A percentile compares a stretch with the other conserved stretches of the same genome.
Evolutionary conservation across 441 rosid genomes (phyloP).

Genomic region (Isatis lusitanica): DNA sequence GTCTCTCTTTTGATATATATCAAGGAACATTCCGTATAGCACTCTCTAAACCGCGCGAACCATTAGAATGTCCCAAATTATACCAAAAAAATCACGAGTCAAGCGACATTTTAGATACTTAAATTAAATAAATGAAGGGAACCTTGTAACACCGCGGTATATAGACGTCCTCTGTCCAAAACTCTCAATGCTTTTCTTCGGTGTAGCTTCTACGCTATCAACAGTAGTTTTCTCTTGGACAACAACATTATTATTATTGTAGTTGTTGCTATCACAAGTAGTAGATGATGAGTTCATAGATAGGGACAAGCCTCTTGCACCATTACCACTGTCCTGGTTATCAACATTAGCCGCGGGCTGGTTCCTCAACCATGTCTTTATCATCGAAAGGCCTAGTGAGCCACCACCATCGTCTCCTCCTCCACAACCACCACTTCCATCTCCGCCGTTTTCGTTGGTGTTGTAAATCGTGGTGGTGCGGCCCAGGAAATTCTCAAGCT

Average conservation of each 20-base stretch:
- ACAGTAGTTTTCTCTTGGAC: slow-evolving; percentile 41
- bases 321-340: slow-evolving; percentile 24
- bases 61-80: slow-evolving; percentile 11
- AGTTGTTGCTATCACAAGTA: slow-evolving; percentile 39
- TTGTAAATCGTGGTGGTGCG: slow-evolving; percentile 38
- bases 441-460: slow-evolving; percentile 34
- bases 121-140: not conserved
- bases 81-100: not conserved
- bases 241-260: slow-evolving; percentile 23
- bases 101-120: not conserved
- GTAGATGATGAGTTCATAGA: slow-evolving; percentile 66
- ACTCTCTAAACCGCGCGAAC: not conserved
- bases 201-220: slow-evolving; percentile 44
- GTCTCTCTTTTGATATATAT: not conserved
- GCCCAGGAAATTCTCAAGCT: slow-evolving; percentile 85
- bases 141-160: slow-evolving; percentile 76
- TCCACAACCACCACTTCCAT: slow-evolving; percentile 14
- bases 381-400: slow-evolving; percentile 77
- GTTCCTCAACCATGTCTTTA: slow-evolving; percentile 76
- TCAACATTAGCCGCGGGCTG: slow-evolving; percentile 51
- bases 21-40: slow-evolving; percentile 15
- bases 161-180: slow-evolving; percentile 77
- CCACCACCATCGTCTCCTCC: slow-evolving; percentile 20
- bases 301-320: slow-evolving; percentile 60
- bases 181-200: slow-evolving; percentile 53